These are phyloP conservation scores for Asclepias syriaca DNA, from an alignment of 257 asterid species.

Conservation along the genomic window DNA sequence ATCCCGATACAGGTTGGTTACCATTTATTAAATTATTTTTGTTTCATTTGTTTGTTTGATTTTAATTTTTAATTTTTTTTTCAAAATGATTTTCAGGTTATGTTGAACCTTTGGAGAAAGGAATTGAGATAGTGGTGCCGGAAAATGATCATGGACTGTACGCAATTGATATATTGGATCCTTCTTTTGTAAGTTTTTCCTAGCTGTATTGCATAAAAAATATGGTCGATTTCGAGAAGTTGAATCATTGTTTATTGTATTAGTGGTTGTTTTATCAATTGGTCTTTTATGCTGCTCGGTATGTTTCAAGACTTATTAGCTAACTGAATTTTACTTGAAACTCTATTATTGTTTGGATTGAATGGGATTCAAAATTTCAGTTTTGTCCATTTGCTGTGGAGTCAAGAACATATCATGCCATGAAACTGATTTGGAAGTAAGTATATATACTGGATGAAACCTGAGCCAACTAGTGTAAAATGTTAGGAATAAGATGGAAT, in stretches of 20 bases:
- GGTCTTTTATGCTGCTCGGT: not conserved
- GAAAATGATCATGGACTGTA: constrained; percentile 93
- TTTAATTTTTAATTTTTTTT: not conserved
- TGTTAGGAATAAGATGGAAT: not conserved
- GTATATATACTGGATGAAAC: not conserved
- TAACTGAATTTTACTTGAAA: not conserved
- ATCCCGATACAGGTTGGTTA: constrained; percentile 55
- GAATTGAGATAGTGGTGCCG: constrained; percentile 69
- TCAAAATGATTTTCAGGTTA: constrained; percentile 46
- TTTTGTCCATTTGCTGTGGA: not conserved
- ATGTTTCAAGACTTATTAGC: not conserved
- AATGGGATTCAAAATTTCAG: not conserved
- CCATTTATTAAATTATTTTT: not conserved
- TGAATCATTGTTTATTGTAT: not conserved
- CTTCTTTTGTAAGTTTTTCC: constrained; percentile 54
- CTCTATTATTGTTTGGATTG: not conserved
- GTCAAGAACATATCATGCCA: not conserved
- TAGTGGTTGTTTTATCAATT: not conserved
- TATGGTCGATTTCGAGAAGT: no score
- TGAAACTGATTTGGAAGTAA: not conserved
- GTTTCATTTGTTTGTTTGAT: not conserved
- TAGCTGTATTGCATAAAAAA: not conserved
- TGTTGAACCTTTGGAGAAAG: constrained; percentile 69
- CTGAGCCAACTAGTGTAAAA: not conserved
- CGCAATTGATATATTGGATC: constrained; percentile 95